phyloP scores from a whole-genome alignment of 352 stramenopile species.

The Phytopythium vexans region DNA sequence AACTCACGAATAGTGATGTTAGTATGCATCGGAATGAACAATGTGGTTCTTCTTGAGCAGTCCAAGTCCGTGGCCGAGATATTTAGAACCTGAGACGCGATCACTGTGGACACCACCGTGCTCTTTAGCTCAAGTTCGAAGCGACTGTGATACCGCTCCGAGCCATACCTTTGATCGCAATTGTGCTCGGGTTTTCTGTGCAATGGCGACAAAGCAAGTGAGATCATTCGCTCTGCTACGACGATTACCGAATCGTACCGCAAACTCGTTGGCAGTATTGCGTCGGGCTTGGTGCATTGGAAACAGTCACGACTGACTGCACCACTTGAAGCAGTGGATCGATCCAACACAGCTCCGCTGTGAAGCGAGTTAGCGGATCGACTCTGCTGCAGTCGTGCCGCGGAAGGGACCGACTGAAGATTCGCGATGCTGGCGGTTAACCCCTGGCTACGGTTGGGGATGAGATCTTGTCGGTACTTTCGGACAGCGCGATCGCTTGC shows the following conservation, averaged over 20 bases:
- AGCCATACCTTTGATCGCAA: too few relatives aligned
- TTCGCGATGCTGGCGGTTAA: slow-evolving; percentile 36
- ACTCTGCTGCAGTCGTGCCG: slow-evolving; percentile 16
- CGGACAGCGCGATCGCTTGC: slow-evolving; percentile 59
- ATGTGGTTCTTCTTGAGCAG: slow-evolving; percentile 79
- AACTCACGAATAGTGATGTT: neutral
- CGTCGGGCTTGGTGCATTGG: slow-evolving; percentile 33
- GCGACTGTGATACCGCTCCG: too few relatives aligned
- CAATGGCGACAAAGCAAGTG: too few relatives aligned
- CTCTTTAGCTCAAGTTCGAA: too few relatives aligned
- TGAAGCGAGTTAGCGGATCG: slow-evolving; percentile 13
- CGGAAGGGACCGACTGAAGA: slow-evolving; percentile 5
- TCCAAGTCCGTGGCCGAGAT: slow-evolving; percentile 67
- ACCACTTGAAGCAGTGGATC: slow-evolving; percentile 1
- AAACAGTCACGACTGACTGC: slow-evolving; percentile 55
- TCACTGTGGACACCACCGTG: slow-evolving; percentile 21
- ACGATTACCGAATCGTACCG: too few relatives aligned
- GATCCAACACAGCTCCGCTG: neutral
- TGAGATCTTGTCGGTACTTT: slow-evolving; percentile 64
- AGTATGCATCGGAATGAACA: slow-evolving; percentile 22
- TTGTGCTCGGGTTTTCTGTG: too few relatives aligned
- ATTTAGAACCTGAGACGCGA: slow-evolving; percentile 56
- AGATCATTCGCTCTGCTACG: too few relatives aligned
- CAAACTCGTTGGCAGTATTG: neutral
- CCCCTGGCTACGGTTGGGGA: slow-evolving; percentile 52